A percentile compares a stretch with the other conserved stretches of the same genome.
Conservation (phyloP, 2,329 filamentous ascomycete species). For the Alternaria alternata region DNA sequence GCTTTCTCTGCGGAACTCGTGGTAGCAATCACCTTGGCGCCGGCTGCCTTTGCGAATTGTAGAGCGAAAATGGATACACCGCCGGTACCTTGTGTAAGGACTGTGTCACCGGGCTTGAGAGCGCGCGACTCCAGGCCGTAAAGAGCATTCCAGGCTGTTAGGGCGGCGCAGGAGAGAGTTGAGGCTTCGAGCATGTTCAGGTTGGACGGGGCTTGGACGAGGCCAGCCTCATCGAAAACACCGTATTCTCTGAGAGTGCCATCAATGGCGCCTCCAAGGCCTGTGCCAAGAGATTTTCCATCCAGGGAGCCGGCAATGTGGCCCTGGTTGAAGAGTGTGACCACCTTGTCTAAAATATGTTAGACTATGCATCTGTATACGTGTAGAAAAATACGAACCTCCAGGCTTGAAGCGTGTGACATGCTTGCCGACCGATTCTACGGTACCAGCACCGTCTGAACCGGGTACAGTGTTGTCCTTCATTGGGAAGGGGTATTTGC, state of each 20-base stretch:
- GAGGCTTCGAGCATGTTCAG: constrained; percentile 58
- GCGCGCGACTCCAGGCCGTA: constrained; percentile 57
- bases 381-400: constrained; percentile 33
- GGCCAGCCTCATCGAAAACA: constrained; percentile 71
- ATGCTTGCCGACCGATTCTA: constrained; percentile 62
- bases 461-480: constrained; percentile 54
- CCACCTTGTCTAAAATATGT: constrained; percentile 59
- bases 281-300: constrained; percentile 55
- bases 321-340: constrained; percentile 69
- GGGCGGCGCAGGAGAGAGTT: constrained; percentile 57
- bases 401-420: constrained; percentile 65
- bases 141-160: constrained; percentile 62
- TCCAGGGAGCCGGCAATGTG: constrained; percentile 62
- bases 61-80: constrained; percentile 73
- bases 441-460: constrained; percentile 63
- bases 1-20: constrained; percentile 62
- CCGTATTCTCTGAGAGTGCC: constrained; percentile 74
- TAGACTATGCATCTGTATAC: background rate
- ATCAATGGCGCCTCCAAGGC: constrained; percentile 73
- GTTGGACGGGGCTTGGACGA: constrained; percentile 69
- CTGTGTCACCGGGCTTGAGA: constrained; percentile 53
- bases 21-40: constrained; percentile 66
- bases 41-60: constrained; percentile 63
- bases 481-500: constrained; percentile 56
- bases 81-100: constrained; percentile 75